Conservation (phyloP, 176 grass and related monocot genomes). For the Avena eriantha region DNA sequence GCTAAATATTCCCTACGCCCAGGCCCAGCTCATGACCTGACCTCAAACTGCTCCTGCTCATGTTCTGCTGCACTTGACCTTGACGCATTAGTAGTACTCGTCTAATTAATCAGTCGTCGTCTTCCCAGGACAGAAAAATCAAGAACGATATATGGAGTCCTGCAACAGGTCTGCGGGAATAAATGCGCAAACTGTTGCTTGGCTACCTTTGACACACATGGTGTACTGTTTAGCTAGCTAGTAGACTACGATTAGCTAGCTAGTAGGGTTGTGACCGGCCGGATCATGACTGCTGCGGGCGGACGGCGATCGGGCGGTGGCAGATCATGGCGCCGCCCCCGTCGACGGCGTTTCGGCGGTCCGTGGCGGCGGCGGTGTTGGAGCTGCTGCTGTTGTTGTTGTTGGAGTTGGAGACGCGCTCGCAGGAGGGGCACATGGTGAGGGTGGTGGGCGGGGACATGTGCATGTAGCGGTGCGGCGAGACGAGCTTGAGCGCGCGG, state of each 20-base stretch:
- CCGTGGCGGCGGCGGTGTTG: not conserved
- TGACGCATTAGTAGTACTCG: constrained; percentile 20
- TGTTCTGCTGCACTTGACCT: not conserved
- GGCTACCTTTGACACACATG: constrained; percentile 5
- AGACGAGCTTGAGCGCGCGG: constrained; percentile 75
- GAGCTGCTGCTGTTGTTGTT: not conserved
- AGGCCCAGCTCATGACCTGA: not conserved
- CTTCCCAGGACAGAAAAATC: not conserved
- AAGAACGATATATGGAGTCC: constrained; percentile 6
- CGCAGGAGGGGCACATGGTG: constrained; percentile 92
- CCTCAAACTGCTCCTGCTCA: constrained; percentile 5
- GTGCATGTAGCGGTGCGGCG: constrained; percentile 70
- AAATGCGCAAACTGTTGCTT: constrained; percentile 47
- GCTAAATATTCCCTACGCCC: constrained; percentile 47
- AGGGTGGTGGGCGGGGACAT: constrained; percentile 83
- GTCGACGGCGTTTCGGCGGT: constrained; percentile 14
- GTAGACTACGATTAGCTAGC: not conserved
- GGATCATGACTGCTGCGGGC: constrained; percentile 54
- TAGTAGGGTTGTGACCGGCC: not conserved
- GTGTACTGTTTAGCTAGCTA: constrained; percentile 5
- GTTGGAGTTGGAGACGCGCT: constrained; percentile 59
- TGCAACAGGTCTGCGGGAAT: constrained; percentile 46
- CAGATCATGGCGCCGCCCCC: constrained; percentile 29
- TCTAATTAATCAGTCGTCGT: not conserved
- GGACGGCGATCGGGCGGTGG: constrained; percentile 67